Conservation (phyloP, 805 yeast genomes). For the Kodamaea restingae region DNA sequence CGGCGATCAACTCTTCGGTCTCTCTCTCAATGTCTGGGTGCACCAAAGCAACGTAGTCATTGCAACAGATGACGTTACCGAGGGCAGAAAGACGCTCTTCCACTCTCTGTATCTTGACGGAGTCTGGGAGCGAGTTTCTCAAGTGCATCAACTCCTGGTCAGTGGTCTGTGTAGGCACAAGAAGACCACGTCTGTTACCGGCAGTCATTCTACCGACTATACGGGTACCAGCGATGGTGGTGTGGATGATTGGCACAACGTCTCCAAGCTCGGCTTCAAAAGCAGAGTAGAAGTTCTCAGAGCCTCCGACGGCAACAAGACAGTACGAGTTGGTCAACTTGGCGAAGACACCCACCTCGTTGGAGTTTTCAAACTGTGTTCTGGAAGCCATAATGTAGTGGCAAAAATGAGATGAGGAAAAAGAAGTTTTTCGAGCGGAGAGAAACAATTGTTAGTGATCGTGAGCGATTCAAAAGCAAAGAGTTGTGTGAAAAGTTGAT, state of each 20-base stretch:
- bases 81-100: slow-evolving; percentile 96
- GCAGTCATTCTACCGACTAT: slow-evolving; percentile 98
- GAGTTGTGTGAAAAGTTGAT: too few relatives aligned
- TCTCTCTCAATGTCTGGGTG: slow-evolving; percentile 99
- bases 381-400: slow-evolving; percentile 37
- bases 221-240: slow-evolving; percentile 97
- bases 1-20: slow-evolving; percentile 97
- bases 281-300: slow-evolving; percentile 79
- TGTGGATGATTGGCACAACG: slow-evolving; percentile 91
- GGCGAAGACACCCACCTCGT: slow-evolving; percentile 84
- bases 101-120: slow-evolving; percentile 93
- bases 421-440: not conserved
- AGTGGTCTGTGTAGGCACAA: slow-evolving; percentile 96
- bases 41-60: slow-evolving; percentile 97
- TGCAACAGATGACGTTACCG: slow-evolving; percentile 97
- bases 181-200: slow-evolving; percentile 94
- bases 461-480: too few relatives aligned
- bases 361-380: slow-evolving; percentile 48
- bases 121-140: slow-evolving; percentile 93
- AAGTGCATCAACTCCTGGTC: slow-evolving; percentile 98
- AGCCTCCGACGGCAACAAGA: slow-evolving; percentile 95
- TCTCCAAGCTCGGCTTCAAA: slow-evolving; percentile 98
- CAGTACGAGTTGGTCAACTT: slow-evolving; percentile 95
- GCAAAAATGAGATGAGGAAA: slow-evolving; percentile 3
- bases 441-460: not conserved